Evolutionary conservation across 306 rosid genomes (phyloP).

Genomic region (Pyrus betulifolia): DNA sequence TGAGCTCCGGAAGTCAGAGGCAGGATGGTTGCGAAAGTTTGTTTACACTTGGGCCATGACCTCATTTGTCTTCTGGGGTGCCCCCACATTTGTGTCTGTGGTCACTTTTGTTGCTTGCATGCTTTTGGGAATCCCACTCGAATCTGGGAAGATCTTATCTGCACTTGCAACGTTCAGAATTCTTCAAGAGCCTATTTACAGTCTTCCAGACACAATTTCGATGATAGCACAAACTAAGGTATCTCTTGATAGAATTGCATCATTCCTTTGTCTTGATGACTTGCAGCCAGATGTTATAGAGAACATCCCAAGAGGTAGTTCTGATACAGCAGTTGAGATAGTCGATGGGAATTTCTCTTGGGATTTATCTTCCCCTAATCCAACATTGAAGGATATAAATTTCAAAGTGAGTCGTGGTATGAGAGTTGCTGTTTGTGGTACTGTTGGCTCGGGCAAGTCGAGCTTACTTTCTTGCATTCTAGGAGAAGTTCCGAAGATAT

Average conservation of each 20-base stretch:
- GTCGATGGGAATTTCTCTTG: conserved; percentile 72
- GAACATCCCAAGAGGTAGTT: conserved; percentile 58
- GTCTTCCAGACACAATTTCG: conserved; percentile 62
- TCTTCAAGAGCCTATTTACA: conserved; percentile 71
- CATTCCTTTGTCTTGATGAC: conserved; percentile 66
- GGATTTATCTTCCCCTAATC: conserved; percentile 43
- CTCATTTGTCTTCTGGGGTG: conserved; percentile 50
- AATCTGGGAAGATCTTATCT: conserved; percentile 80
- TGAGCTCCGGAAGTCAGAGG: conserved; percentile 50
- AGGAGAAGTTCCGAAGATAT: conserved; percentile 76
- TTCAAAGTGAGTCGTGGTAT: conserved; percentile 46
- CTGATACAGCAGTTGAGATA: conserved; percentile 51
- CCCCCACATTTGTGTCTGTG: conserved; percentile 69
- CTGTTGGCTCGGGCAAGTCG: conserved; percentile 90
- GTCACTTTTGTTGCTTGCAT: conserved; percentile 70
- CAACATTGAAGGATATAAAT: conserved; percentile 49
- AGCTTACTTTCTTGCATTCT: conserved; percentile 70
- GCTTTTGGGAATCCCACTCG: conserved; percentile 75
- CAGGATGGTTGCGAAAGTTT: conserved; percentile 56
- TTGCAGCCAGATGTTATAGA: conserved; percentile 50
- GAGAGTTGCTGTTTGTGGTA: conserved; percentile 83
- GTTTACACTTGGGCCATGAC: conserved; percentile 34
- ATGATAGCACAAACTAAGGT: conserved; percentile 73
- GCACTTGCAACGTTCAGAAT: conserved; percentile 77
- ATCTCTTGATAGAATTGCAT: conserved; percentile 68